phyloP scores from a whole-genome alignment of 495 filamentous ascomycete genomes.

The Xylaria bambusicola region DNA sequence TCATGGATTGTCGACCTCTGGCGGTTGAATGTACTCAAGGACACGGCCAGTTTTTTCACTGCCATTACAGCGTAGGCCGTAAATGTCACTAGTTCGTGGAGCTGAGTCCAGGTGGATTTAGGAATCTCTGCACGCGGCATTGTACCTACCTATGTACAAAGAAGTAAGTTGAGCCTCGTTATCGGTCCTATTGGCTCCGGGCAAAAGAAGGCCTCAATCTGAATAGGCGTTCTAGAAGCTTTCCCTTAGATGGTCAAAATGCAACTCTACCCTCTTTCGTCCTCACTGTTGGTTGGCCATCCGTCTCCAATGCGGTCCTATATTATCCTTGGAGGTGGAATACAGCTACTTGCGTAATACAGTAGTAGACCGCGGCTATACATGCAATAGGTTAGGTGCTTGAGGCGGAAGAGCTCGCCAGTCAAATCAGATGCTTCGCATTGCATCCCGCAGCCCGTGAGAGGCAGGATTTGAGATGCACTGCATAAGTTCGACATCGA shows the following conservation, averaged over 20 bases:
- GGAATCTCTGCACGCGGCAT: not conserved
- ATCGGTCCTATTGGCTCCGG: constrained; percentile 13
- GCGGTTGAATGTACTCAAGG: too few species aligned
- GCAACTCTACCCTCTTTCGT: constrained; percentile 9
- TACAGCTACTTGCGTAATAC: not conserved
- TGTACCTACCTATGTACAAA: too few species aligned
- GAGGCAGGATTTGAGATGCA: constrained; percentile 2
- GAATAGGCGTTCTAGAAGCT: constrained; percentile 11
- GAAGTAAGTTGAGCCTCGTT: constrained; percentile 9
- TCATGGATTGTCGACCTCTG: too few species aligned
- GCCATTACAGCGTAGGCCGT: not conserved
- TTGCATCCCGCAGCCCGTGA: constrained; percentile 9
- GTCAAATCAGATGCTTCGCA: not conserved
- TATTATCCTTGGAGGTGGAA: not conserved
- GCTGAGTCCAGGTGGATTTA: not conserved
- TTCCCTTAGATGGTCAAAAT: constrained; percentile 5
- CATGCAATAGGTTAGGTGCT: too few species aligned
- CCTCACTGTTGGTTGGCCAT: constrained; percentile 9
- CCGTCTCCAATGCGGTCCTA: constrained; percentile 5
- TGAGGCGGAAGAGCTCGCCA: too few species aligned
- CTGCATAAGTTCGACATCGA: constrained; percentile 2
- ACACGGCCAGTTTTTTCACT: not conserved
- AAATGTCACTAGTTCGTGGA: not conserved
- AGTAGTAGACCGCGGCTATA: not conserved
- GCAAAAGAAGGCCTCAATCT: not conserved